Conservation (phyloP, 305 asterid genomes). For the Nicotiana rustica region DNA sequence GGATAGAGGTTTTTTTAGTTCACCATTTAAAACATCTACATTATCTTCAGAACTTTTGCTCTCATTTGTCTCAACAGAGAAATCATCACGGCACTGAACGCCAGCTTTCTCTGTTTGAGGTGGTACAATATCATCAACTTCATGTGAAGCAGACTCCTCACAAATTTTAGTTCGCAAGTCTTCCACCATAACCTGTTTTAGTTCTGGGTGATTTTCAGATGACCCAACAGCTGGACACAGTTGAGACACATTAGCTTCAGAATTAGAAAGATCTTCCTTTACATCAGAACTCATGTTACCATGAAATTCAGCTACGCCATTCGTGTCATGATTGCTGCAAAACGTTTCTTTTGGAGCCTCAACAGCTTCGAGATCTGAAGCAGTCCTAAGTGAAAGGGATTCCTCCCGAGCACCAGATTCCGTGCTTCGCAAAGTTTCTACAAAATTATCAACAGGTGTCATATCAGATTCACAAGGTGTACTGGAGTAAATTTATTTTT, state of each 20-base stretch:
- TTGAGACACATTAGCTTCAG: slow-evolving; percentile 24
- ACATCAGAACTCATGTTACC: slow-evolving; percentile 26
- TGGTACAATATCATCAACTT: slow-evolving; percentile 16
- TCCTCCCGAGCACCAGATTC: slow-evolving; percentile 29
- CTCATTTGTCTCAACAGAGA: slow-evolving; percentile 34
- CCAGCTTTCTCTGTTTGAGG: slow-evolving; percentile 10
- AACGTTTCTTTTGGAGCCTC: slow-evolving; percentile 17
- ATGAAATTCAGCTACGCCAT: slow-evolving; percentile 8
- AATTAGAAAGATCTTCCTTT: slow-evolving; percentile 23
- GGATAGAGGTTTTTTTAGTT: slow-evolving; percentile 25
- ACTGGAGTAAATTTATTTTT: background rate
- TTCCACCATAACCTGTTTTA: slow-evolving; percentile 35
- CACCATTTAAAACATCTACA: slow-evolving; percentile 29
- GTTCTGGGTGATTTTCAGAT: slow-evolving; percentile 31
- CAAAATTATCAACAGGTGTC: background rate
- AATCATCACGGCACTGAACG: slow-evolving; percentile 15
- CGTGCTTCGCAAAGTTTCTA: slow-evolving; percentile 19
- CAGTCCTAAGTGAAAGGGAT: slow-evolving; percentile 19
- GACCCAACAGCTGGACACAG: slow-evolving; percentile 30
- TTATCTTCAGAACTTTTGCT: slow-evolving; percentile 34
- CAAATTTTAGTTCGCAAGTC: background rate
- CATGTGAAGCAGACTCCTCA: slow-evolving; percentile 30
- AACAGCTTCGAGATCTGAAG: slow-evolving; percentile 17
- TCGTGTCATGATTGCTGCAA: background rate
- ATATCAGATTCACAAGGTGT: slow-evolving; percentile 32